phyloP scores from a whole-genome alignment of 495 filamentous ascomycete genomes.

The Pseudomonodictys pantanalensis region DNA sequence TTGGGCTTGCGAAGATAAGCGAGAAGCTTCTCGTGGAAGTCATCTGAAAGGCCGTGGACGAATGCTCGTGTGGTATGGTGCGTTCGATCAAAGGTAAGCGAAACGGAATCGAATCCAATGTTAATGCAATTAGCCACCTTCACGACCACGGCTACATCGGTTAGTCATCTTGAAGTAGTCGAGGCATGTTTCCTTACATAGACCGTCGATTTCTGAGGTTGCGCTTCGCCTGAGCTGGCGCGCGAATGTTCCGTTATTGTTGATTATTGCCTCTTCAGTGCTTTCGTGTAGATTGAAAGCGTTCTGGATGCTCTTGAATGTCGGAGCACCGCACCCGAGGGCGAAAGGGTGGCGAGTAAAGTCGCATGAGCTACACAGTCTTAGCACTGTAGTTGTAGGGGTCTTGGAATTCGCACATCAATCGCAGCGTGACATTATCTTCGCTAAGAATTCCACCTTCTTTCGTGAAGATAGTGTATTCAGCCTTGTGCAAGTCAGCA shows the following conservation, averaged over 20 bases:
- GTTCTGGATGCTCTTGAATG: neutral
- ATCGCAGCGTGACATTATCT: no score
- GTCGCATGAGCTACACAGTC: neutral
- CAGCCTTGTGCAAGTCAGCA: neutral
- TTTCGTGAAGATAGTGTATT: no score
- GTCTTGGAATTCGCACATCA: no score
- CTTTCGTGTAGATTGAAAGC: conserved; percentile 2
- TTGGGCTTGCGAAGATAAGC: neutral
- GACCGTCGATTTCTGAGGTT: neutral
- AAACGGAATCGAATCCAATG: conserved; percentile 10
- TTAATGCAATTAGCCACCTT: conserved; percentile 6
- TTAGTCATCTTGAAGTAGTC: neutral
- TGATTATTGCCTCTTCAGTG: conserved; percentile 1
- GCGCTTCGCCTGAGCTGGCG: neutral
- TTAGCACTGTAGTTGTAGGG: no score
- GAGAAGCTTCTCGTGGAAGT: neutral
- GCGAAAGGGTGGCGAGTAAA: neutral
- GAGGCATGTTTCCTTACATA: neutral
- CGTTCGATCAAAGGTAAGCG: neutral
- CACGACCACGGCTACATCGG: neutral
- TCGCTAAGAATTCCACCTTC: no score
- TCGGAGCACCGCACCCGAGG: neutral
- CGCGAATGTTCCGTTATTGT: conserved; percentile 16
- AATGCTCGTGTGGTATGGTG: neutral
- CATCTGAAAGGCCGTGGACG: neutral